A percentile compares a stretch with the other conserved stretches of the same genome.
Evolutionary conservation across 495 filamentous ascomycete genomes (phyloP).

Genomic region (Cercophora samala): DNA sequence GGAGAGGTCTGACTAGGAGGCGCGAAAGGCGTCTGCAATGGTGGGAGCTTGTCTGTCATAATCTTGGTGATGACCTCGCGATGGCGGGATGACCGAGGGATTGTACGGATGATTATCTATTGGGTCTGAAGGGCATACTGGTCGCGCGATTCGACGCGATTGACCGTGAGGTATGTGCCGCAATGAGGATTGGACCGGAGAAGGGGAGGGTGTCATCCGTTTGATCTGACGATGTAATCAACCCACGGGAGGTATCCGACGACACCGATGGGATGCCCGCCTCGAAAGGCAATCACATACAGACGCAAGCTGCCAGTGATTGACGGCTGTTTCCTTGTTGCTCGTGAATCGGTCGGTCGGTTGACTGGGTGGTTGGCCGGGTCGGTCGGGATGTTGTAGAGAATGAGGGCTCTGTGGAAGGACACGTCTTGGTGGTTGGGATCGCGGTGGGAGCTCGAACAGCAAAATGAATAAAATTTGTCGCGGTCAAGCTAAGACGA

Average conservation of each 20-base stretch:
- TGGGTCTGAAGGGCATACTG: conserved; percentile 58
- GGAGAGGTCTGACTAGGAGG: conserved; percentile 45
- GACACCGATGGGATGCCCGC: not conserved
- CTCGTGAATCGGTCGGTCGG: not conserved
- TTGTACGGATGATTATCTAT: conserved; percentile 46
- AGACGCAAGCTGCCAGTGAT: not conserved
- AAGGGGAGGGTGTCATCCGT: conserved; percentile 32
- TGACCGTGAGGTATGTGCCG: conserved; percentile 20
- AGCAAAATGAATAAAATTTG: not conserved
- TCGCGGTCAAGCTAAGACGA: not conserved
- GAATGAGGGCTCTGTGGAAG: conserved; percentile 4
- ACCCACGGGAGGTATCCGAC: not conserved
- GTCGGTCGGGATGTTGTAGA: not conserved
- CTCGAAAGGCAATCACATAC: not conserved
- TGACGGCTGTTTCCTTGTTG: not conserved
- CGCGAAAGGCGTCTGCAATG: conserved; percentile 55
- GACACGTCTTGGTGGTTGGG: conserved; percentile 17
- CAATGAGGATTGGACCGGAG: conserved; percentile 21
- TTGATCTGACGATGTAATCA: conserved; percentile 1
- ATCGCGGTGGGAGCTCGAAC: conserved; percentile 9
- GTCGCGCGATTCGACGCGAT: conserved; percentile 43
- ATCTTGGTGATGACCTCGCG: conserved; percentile 63
- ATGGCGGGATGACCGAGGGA: conserved; percentile 46
- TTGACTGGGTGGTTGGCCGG: not conserved
- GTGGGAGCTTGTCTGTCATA: conserved; percentile 89